Conservation (phyloP, 2,329 filamentous ascomycete genomes). For the Fusarium sp. region DNA sequence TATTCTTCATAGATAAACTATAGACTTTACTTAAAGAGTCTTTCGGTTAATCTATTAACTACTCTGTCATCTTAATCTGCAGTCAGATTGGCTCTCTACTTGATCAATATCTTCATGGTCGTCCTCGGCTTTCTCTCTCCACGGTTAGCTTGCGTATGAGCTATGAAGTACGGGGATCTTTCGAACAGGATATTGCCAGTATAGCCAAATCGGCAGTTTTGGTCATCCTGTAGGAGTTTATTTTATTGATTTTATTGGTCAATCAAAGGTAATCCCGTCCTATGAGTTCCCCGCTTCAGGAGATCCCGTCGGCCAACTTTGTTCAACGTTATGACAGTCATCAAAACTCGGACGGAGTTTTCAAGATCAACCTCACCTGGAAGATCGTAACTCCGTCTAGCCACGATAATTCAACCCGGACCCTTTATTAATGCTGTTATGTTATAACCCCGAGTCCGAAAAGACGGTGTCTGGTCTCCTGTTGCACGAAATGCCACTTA, state of each 20-base stretch:
- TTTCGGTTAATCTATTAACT: neutral
- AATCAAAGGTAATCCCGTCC: neutral
- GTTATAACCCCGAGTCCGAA: neutral
- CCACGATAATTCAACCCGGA: neutral
- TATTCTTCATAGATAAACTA: neutral
- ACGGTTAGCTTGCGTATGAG: neutral
- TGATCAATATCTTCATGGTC: neutral
- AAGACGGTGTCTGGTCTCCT: neutral
- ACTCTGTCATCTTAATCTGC: too few species aligned
- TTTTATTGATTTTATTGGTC: neutral
- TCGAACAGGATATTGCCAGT: neutral
- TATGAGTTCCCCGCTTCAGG: neutral
- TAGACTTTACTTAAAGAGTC: neutral
- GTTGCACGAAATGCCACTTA: neutral
- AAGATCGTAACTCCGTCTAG: neutral
- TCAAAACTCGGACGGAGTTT: neutral
- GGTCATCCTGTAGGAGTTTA: neutral
- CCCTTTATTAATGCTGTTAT: neutral
- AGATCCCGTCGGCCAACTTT: neutral
- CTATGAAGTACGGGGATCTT: neutral
- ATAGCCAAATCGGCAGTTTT: neutral
- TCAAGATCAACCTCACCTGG: neutral
- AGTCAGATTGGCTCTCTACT: neutral
- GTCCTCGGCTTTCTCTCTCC: neutral
- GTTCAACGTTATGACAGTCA: neutral